Base-by-base conservation (phyloP, 768 basidiomycete genomes). In the Trametes villosa region DNA sequence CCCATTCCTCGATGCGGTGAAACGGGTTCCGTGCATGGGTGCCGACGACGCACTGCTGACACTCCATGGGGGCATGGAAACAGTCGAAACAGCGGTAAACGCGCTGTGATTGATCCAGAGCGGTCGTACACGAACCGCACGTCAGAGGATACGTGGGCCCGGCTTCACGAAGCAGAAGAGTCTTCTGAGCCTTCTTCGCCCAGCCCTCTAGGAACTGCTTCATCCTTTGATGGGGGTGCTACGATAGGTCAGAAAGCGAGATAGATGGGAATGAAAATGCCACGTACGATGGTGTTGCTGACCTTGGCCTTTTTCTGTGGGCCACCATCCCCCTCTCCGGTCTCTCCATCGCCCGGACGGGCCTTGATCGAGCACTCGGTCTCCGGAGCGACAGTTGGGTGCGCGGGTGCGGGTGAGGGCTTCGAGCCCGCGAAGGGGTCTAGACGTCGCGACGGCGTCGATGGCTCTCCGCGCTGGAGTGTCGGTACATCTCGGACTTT, bases 1-100 rank as follows among this genome's bases (percentile, higher is more conserved):
- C 24, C 55, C 55, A 57, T 22, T 57, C 55, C 27, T 57, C 55
- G 20, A 57, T 24, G 31, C 41, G 24, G 24, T 57, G 55, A 3
- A 57, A 38, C 13, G 55, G 55, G 29, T 57, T 57, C 18, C 7
- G 5, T n/a, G 3, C 4, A 29, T 57, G 55, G 30, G 42, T 2
- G 20, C 17, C 24, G 26, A 57, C 42, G 29, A 31, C 20, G 27
- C 55, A 57, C 24, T 7, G 9, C 30, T 30, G 33, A 44, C 55
- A 57, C 11, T 27, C 26, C 2, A 27, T 4, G 9, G 27, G 46
- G 24, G 46, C 46, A 13, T 27, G 24, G 26, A 13, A 47, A 17
- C 46, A 47, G 18, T 47, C 46, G 12, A 47, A 47, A 17, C 46
- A 47, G 4, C 46, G 46, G 13, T 47, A 47, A 12, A 30, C 46